A percentile compares a stretch with the other conserved stretches of the same genome.
Evolutionary conservation across 1,139 yeast genomes (phyloP).

Genomic region (Lodderomyces metapsilosis): DNA sequence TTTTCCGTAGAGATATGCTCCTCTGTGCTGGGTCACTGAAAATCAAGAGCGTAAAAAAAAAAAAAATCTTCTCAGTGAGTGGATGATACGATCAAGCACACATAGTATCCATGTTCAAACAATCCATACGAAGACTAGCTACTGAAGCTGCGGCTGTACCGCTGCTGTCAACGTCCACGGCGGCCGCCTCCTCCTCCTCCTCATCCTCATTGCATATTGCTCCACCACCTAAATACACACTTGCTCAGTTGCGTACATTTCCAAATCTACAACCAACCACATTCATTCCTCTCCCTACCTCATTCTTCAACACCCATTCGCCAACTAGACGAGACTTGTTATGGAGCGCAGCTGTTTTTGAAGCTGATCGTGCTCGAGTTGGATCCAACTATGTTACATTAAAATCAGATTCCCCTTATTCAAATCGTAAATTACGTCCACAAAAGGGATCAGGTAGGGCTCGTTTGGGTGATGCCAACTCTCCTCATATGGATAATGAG

Average conservation of each 20-base stretch:
- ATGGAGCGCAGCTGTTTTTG: slow-evolving; percentile 93
- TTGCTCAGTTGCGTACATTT: slow-evolving; percentile 78
- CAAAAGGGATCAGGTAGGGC: slow-evolving; percentile 97
- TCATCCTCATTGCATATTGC: slow-evolving; percentile 23
- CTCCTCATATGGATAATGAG: slow-evolving; percentile 89
- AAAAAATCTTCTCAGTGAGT: no score
- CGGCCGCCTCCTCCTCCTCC: no score
- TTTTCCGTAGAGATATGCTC: no score
- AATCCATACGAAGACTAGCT: slow-evolving; percentile 32
- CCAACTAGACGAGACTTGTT: slow-evolving; percentile 87
- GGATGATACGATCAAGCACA: no score
- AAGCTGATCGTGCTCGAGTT: slow-evolving; percentile 85
- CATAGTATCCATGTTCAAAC: slow-evolving; percentile 30
- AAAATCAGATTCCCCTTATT: slow-evolving; percentile 82
- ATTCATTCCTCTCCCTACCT: slow-evolving; percentile 71
- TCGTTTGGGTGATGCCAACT: slow-evolving; percentile 93
- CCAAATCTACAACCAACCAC: slow-evolving; percentile 86
- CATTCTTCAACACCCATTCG: slow-evolving; percentile 51
- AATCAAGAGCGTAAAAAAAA: no score
- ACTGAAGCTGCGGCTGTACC: slow-evolving; percentile 25
- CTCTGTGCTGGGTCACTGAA: no score
- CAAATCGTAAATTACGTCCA: slow-evolving; percentile 76
- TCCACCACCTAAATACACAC: slow-evolving; percentile 69
- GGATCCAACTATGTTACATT: slow-evolving; percentile 87
- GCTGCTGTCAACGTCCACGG: no score